phyloP scores from a whole-genome alignment of 164 flowering plant species.

The Chimonanthus salicifolius region DNA sequence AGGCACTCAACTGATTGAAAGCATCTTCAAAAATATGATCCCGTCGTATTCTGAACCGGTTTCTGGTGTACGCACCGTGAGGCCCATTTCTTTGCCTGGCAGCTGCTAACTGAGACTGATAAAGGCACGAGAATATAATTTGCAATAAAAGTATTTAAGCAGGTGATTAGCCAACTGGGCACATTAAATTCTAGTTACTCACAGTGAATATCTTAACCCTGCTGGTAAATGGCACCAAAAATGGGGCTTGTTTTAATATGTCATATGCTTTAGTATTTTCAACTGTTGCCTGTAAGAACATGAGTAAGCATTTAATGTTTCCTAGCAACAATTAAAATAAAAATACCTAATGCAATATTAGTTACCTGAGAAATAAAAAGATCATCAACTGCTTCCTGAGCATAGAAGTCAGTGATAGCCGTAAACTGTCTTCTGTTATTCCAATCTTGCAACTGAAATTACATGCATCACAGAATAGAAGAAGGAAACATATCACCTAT shows the following conservation, averaged over 20 bases:
- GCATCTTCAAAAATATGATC: conserved; percentile 95
- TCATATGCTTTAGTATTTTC: conserved; percentile 77
- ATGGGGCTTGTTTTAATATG: conserved; percentile 85
- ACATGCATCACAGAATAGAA: neutral
- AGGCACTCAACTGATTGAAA: conserved; percentile 66
- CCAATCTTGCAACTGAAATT: conserved; percentile 91
- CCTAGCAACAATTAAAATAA: neutral
- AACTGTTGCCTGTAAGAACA: conserved; percentile 53
- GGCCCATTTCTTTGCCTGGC: conserved; percentile 54
- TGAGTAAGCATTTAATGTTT: neutral
- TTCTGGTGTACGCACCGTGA: conserved; percentile 56
- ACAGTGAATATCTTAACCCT: conserved; percentile 87
- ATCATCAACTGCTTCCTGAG: conserved; percentile 81
- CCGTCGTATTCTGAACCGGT: conserved; percentile 75
- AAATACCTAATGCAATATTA: neutral
- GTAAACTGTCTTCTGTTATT: conserved; percentile 80
- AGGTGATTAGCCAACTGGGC: conserved; percentile 1
- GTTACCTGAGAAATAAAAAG: conserved; percentile 75
- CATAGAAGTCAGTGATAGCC: conserved; percentile 82
- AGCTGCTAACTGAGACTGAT: conserved; percentile 72
- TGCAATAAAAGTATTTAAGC: neutral
- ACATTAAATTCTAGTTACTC: conserved; percentile 25
- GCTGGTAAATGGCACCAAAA: conserved; percentile 92
- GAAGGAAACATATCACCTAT: neutral
- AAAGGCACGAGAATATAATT: conserved; percentile 4